Evolutionary conservation across 202 grass and related monocot species (phyloP), one percentile per base, ranked within the genome.

Genomic region (Schoenoplectus triqueter): DNA sequence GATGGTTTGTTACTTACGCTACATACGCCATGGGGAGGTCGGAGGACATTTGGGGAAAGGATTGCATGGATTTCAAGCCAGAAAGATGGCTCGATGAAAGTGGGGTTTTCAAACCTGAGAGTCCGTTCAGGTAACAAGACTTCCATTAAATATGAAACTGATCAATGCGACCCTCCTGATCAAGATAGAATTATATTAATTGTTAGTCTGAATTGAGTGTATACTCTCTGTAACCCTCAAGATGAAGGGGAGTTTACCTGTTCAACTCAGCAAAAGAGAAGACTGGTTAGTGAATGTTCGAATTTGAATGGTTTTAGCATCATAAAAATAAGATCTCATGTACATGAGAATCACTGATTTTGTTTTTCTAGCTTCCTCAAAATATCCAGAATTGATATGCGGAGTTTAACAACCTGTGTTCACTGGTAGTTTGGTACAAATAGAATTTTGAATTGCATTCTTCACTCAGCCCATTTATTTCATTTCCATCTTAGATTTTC

Each of bases 21-120:
- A 80, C 88, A 5, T 93, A 93, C 56, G 84, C 84, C 41, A 87
- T 89, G 85, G 91, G 85, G 5, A n/a, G 91, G 10, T 61, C 85
- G 31, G 64, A 76, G 48, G 80, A n/a, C 1, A 73, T 90, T 1
- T 93, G 87, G 91, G 88, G 89, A 7, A 57, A 73, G 17, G 89
- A 90, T 46, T 89, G 87, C 31, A 18, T 51, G 1, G 85, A 93
- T 87, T 90, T 75, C 69, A 83, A 19, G 82, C 91, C 85, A 2
- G 87, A 93, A 57, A 57, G 54, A 11, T 57, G 54, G 54, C 54
- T 57, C 54, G 10, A 57, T 57, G 54, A 57, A 57, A 78, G 80
- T 47, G 78, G 87, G 18, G n/a, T 7, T 52, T 93, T 90, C 82
- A 66, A 51, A 47, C 84, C 81, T 22, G 77, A 84, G 60, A 89